Evolutionary conservation across 768 basidiomycete genomes (phyloP), one percentile per base, ranked within the genome.

Genomic region (Suillus fuscotomentosus): DNA sequence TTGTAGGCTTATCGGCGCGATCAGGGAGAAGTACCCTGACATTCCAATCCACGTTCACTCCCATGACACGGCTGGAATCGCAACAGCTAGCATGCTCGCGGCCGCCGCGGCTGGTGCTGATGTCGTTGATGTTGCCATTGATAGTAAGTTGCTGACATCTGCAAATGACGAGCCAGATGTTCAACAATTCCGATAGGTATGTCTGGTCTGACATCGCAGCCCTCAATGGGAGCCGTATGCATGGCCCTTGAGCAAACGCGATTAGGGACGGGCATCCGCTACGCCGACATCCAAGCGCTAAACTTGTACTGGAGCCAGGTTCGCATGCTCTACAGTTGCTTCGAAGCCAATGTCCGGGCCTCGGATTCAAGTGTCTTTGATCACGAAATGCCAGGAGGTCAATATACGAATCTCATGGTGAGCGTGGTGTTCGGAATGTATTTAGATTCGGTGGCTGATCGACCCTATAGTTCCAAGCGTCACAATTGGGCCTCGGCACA

Each of bases 31-130:
- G 70, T 91, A 99, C 78, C 97, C 97, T 47, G 95, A 97, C 75
- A 86, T 99, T 63, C 96, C 97, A 38, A 99, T 99, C 76, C 97
- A 99, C 76, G 97, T 99, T 43, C 97, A 99, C 81, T 98, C 97
- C 14, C 97, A 99, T 78, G 97, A 99, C 78, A 99, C 97, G 36
- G 97, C 97, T 60, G 97, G 97, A 78, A 99, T 99, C 71, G 93
- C 97, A 36, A 83, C 94, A 56, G 94, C 97, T n/a, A 95, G 91
- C 72, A 99, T 99, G 97, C 79, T 99, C 65, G 97, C 97, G 5
- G 88, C 87, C 27, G 97, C 97, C 3, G 89, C 90, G 11, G 97
- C 97, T n/a, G 97, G 97, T 68, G 97, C 97, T 53, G 97, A 99
- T 75, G 88, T 99, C 15, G 89, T 99, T 55, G 97, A 99, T 71